phyloP scores from a whole-genome alignment of 352 stramenopile genomes.

The Pythium dissimile region DNA sequence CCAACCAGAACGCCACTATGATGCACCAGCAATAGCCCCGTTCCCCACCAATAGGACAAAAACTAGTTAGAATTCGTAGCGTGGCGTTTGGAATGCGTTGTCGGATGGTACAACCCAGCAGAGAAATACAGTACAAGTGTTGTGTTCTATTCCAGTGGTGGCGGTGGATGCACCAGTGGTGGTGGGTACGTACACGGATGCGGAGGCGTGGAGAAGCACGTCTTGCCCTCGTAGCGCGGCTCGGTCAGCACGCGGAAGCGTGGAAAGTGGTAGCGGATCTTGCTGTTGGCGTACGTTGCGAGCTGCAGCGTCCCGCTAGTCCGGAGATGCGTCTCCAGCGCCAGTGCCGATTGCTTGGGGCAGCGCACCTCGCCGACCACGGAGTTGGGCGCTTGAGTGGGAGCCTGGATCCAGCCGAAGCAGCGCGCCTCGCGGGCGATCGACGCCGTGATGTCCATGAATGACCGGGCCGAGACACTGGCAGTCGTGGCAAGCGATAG shows the following conservation, averaged over 20 bases:
- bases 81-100: too few relatives aligned
- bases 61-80: too few relatives aligned
- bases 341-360: not conserved
- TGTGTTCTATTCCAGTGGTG: not conserved
- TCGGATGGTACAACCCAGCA: too few relatives aligned
- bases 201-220: constrained; percentile 15
- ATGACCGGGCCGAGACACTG: not conserved
- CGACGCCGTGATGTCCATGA: not conserved
- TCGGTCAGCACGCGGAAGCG: constrained; percentile 26
- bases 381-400: not conserved
- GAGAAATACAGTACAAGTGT: too few relatives aligned
- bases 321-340: not conserved
- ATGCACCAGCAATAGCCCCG: constrained; percentile 29
- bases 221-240: constrained; percentile 16
- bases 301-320: not conserved
- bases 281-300: constrained; percentile 13
- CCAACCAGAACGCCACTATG: constrained; percentile 69
- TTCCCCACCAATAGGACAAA: not conserved
- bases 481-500: not conserved
- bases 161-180: not conserved
- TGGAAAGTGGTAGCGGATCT: constrained; percentile 31
- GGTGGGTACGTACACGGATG: constrained; percentile 1
- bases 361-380: constrained; percentile 20
- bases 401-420: constrained; percentile 24
- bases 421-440: constrained; percentile 1